phyloP scores from a whole-genome alignment of 768 basidiomycete species.

The Cystofilobasidium capitatum region DNA sequence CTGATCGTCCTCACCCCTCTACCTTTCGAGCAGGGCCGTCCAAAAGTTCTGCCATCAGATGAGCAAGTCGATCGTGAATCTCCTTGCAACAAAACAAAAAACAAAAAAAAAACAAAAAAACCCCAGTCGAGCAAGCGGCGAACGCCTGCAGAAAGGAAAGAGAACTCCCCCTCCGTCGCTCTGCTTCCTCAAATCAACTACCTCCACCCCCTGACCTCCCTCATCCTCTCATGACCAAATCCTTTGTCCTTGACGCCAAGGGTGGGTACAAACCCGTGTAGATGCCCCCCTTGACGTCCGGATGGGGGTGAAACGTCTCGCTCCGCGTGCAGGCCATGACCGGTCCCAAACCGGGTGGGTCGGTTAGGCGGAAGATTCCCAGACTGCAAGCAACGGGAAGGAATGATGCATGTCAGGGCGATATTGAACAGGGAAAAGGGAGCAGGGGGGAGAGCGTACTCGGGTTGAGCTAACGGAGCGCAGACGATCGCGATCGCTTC shows the following conservation, averaged over 20 bases:
- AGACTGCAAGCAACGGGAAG: conserved; percentile 45
- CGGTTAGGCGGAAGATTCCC: conserved; percentile 81
- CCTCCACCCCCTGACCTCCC: conserved; percentile 63
- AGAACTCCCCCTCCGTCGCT: background rate
- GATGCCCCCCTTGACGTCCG: conserved; percentile 52
- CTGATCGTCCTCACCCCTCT: too few species aligned
- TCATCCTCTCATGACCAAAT: conserved; percentile 65
- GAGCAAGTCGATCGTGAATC: too few species aligned
- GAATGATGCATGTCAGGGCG: background rate
- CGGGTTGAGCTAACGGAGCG: conserved; percentile 66
- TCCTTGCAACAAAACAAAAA: too few species aligned
- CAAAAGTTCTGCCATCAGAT: too few species aligned
- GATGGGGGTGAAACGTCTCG: conserved; percentile 79
- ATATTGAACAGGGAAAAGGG: background rate
- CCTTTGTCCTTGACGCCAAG: conserved; percentile 43
- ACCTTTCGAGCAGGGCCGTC: too few species aligned
- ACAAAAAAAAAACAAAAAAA: too few species aligned
- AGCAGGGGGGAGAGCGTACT: conserved; percentile 45
- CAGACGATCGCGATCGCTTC: conserved; percentile 91
- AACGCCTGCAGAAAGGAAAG: too few species aligned
- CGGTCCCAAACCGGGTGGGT: conserved; percentile 68
- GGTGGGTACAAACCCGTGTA: conserved; percentile 73
- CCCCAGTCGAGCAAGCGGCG: too few species aligned
- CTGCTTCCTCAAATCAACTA: conserved; percentile 60
- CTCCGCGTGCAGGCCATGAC: conserved; percentile 59